These are phyloP conservation scores for Nicotiana paniculata DNA, from an alignment of 257 asterid genomes.

Conservation along the genomic window DNA sequence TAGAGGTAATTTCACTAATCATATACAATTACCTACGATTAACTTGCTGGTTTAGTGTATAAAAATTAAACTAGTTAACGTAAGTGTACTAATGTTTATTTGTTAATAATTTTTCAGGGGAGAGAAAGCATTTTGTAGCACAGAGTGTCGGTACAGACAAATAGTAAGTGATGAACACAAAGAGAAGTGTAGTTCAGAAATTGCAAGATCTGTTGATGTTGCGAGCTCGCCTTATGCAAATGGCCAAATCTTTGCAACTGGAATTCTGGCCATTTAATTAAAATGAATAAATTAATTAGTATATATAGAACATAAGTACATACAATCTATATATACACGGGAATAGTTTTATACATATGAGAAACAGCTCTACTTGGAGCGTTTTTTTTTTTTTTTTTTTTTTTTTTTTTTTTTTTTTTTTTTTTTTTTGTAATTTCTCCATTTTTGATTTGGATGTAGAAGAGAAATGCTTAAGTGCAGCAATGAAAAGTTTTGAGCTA, in stretches of 20 bases:
- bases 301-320: neutral
- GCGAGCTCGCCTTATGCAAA: constrained; percentile 29
- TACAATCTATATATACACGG: constrained; percentile 10
- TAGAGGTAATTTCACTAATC: too few species aligned
- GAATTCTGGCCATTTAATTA: constrained; percentile 50
- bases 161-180: constrained; percentile 65
- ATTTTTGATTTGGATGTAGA: constrained; percentile 22
- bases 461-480: neutral
- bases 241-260: constrained; percentile 49
- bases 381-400: neutral
- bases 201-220: constrained; percentile 24
- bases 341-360: constrained; percentile 2
- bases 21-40: too few species aligned
- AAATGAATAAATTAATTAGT: too few species aligned
- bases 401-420: neutral
- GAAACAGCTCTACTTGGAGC: neutral
- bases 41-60: too few species aligned
- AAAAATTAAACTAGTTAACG: neutral
- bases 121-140: constrained; percentile 83
- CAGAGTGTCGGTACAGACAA: constrained; percentile 75
- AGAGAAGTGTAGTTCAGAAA: constrained; percentile 52
- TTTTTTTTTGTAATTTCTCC: neutral
- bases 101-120: constrained; percentile 48
- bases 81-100: neutral
- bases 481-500: neutral